Conservation (phyloP, 2,329 filamentous ascomycete genomes). For the Neurospora sp. region DNA sequence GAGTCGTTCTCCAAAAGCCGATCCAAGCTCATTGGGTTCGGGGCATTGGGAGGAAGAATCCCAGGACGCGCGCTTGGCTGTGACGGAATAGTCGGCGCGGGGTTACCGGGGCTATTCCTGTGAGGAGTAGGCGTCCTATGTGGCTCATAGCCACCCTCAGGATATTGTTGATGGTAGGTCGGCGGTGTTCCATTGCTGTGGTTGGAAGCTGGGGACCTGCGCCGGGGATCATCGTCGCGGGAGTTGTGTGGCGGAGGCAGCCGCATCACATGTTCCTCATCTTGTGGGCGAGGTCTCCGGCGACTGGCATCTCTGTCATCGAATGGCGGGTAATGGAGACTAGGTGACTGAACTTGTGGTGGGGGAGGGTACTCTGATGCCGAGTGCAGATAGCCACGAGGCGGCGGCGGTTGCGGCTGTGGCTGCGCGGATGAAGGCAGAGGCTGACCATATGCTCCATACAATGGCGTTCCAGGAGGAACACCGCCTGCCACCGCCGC, state of each 20-base stretch:
- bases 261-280: constrained; percentile 30
- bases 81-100: constrained; percentile 21
- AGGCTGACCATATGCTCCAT: constrained; percentile 48
- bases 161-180: constrained; percentile 26
- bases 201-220: constrained; percentile 41
- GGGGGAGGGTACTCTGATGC: constrained; percentile 17
- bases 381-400: constrained; percentile 13
- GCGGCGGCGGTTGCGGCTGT: constrained; percentile 8
- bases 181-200: constrained; percentile 39
- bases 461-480: constrained; percentile 45
- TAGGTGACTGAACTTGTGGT: constrained; percentile 24
- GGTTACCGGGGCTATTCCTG: constrained; percentile 25
- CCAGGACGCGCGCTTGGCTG: constrained; percentile 2
- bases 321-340: constrained; percentile 25
- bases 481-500: constrained; percentile 48
- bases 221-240: constrained; percentile 38
- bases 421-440: constrained; percentile 23
- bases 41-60: constrained; percentile 23
- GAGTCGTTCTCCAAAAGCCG: constrained; percentile 34
- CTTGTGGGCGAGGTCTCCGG: constrained; percentile 27
- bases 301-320: constrained; percentile 26
- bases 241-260: constrained; percentile 36
- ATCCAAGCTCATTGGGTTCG: constrained; percentile 43
- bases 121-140: constrained; percentile 29
- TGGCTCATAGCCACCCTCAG: constrained; percentile 23